phyloP scores from a whole-genome alignment of 202 grass and related monocot genomes.

The Digitaria exilis region DNA sequence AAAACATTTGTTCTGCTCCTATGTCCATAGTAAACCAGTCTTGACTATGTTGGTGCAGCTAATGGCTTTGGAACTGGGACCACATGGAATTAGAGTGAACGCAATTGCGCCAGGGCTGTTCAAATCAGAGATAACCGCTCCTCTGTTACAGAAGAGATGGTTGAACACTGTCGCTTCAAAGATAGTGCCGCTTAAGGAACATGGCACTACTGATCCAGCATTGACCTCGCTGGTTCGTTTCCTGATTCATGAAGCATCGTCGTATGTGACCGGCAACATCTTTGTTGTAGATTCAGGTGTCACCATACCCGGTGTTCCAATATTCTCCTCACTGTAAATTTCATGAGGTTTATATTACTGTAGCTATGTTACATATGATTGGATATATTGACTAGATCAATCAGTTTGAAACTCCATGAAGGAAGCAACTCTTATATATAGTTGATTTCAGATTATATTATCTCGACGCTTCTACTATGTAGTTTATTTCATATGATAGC shows the following conservation, averaged over 20 bases:
- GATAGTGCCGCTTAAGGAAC: conserved; percentile 62
- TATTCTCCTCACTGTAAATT: conserved; percentile 71
- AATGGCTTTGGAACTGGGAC: conserved; percentile 78
- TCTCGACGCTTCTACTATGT: too few relatives aligned
- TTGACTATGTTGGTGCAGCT: conserved; percentile 38
- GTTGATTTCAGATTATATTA: not conserved
- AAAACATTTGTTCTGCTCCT: not conserved
- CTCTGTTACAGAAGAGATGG: conserved; percentile 75
- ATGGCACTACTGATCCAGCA: conserved; percentile 68
- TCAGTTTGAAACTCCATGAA: not conserved
- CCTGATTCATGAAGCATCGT: conserved; percentile 66
- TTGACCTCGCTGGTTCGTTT: conserved; percentile 72
- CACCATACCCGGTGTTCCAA: conserved; percentile 63
- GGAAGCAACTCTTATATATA: not conserved
- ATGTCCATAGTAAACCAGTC: not conserved
- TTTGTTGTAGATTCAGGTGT: conserved; percentile 73
- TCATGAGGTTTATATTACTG: not conserved
- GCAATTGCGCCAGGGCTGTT: conserved; percentile 69
- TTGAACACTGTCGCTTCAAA: conserved; percentile 53
- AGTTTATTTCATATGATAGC: too few relatives aligned
- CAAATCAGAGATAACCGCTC: conserved; percentile 73
- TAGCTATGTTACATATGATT: not conserved
- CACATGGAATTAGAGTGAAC: conserved; percentile 73
- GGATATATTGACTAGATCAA: not conserved
- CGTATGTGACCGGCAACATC: conserved; percentile 80